phyloP scores from a whole-genome alignment of 352 stramenopile genomes.

The Phytophthora nicotianae region DNA sequence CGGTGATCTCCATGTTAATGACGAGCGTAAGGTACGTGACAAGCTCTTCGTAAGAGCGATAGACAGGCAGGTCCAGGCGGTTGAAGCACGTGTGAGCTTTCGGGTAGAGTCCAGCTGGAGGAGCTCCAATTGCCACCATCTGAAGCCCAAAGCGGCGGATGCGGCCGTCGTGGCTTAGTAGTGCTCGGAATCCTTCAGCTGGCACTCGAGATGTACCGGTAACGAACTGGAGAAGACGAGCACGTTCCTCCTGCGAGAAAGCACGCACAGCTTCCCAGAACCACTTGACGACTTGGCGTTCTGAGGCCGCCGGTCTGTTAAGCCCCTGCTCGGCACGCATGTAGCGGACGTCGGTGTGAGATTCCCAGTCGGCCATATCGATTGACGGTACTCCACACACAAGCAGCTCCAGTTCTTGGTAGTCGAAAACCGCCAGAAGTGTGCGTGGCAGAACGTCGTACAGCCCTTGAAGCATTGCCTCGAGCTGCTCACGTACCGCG shows the following conservation, averaged over 20 bases:
- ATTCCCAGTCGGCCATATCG: slow-evolving; percentile 91
- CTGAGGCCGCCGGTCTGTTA: slow-evolving; percentile 39
- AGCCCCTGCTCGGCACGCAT: slow-evolving; percentile 64
- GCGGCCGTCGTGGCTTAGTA: slow-evolving; percentile 78
- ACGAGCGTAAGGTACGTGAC: slow-evolving; percentile 96
- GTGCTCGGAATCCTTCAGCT: slow-evolving; percentile 94
- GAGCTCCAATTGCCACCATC: slow-evolving; percentile 83
- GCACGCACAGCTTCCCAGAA: slow-evolving; percentile 87
- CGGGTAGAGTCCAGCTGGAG: slow-evolving; percentile 74
- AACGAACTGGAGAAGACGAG: slow-evolving; percentile 90
- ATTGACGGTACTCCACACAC: slow-evolving; percentile 92
- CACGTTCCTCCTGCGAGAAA: slow-evolving; percentile 87
- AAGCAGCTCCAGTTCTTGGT: slow-evolving; percentile 96
- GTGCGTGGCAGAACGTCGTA: slow-evolving; percentile 90
- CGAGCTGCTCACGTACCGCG: slow-evolving; percentile 90
- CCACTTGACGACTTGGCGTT: slow-evolving; percentile 85
- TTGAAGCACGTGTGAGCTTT: slow-evolving; percentile 92
- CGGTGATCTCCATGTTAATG: slow-evolving; percentile 98
- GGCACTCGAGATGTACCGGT: slow-evolving; percentile 91
- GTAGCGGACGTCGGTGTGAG: slow-evolving; percentile 85
- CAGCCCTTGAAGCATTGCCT: slow-evolving; percentile 91
- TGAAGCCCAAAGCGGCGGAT: slow-evolving; percentile 97
- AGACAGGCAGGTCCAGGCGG: slow-evolving; percentile 84
- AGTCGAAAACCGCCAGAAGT: slow-evolving; percentile 92
- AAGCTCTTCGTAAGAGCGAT: slow-evolving; percentile 80